These are phyloP conservation scores for Beauveria caledonica DNA, from an alignment of 2,329 filamentous ascomycete species.

Conservation along the genomic window DNA sequence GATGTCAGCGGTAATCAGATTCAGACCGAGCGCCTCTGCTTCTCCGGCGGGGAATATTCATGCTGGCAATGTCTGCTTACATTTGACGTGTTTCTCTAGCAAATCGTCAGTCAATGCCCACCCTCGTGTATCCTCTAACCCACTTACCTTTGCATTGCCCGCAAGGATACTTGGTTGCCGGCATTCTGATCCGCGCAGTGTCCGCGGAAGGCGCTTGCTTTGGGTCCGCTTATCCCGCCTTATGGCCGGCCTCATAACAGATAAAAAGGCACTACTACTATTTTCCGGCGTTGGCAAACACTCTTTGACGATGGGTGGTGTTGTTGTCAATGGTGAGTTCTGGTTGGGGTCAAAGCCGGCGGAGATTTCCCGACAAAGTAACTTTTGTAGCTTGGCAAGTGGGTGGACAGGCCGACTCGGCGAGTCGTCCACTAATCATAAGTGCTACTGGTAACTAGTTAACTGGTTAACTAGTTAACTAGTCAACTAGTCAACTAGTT, in stretches of 20 bases:
- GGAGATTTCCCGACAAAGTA: slow-evolving; percentile 10
- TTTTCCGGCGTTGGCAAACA: not conserved
- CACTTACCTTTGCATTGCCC: slow-evolving; percentile 19
- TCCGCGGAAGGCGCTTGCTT: not conserved
- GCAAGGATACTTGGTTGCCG: slow-evolving; percentile 17
- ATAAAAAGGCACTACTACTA: not conserved
- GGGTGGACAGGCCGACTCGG: not conserved
- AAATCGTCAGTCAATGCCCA: slow-evolving; percentile 5
- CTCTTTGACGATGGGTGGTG: not conserved
- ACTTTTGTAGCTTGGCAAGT: not conserved
- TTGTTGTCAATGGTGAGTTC: slow-evolving; percentile 1
- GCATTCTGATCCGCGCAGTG: slow-evolving; percentile 12
- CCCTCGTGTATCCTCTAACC: not conserved
- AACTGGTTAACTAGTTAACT: not conserved
- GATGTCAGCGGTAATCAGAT: not conserved
- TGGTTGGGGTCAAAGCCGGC: not conserved
- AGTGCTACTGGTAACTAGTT: too few species aligned
- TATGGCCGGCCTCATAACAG: not conserved
- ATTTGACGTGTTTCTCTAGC: slow-evolving; percentile 20
- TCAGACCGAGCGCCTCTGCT: not conserved
- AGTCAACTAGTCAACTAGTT: not conserved
- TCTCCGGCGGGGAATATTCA: not conserved
- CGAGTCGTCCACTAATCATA: not conserved
- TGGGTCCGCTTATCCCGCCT: not conserved
- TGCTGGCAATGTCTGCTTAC: slow-evolving; percentile 9